phyloP scores from a whole-genome alignment of 1,139 yeast genomes.

The Taphrina communis region DNA sequence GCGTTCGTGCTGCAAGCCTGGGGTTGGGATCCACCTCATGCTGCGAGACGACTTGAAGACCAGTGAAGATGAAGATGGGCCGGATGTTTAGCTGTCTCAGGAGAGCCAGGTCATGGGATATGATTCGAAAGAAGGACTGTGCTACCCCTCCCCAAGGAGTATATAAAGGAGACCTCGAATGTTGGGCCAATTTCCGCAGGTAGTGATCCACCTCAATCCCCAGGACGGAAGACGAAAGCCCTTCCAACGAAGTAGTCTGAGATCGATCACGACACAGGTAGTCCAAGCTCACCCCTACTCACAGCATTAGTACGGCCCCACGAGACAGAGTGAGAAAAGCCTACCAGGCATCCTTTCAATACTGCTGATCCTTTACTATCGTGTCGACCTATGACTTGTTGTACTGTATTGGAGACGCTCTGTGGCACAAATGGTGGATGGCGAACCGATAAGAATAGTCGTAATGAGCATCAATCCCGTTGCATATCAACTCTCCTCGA shows the following conservation, averaged over 20 bases:
- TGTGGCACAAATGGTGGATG: background rate
- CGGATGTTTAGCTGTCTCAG: constrained; percentile 68
- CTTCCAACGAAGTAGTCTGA: constrained; percentile 25
- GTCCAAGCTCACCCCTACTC: constrained; percentile 28
- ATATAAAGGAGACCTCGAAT: constrained; percentile 70
- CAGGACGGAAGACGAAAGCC: constrained; percentile 48
- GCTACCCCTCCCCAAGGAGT: constrained; percentile 90
- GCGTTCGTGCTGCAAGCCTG: constrained; percentile 47
- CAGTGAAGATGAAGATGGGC: constrained; percentile 77
- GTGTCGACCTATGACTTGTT: background rate
- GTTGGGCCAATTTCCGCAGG: constrained; percentile 62
- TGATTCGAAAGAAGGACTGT: constrained; percentile 61
- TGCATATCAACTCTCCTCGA: too few relatives aligned
- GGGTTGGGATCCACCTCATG: constrained; percentile 35
- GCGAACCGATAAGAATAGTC: too few relatives aligned
- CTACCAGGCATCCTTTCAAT: constrained; percentile 3
- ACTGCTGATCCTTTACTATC: background rate
- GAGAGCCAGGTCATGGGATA: constrained; percentile 67
- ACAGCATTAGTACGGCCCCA: constrained; percentile 11
- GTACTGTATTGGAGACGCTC: background rate
- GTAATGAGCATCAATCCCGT: too few relatives aligned
- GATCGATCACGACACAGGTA: constrained; percentile 28
- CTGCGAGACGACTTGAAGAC: constrained; percentile 52
- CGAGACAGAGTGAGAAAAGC: background rate
- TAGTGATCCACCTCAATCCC: constrained; percentile 90